Base-by-base conservation (phyloP, 2,329 filamentous ascomycete genomes). In the Clonostachys rosea region DNA sequence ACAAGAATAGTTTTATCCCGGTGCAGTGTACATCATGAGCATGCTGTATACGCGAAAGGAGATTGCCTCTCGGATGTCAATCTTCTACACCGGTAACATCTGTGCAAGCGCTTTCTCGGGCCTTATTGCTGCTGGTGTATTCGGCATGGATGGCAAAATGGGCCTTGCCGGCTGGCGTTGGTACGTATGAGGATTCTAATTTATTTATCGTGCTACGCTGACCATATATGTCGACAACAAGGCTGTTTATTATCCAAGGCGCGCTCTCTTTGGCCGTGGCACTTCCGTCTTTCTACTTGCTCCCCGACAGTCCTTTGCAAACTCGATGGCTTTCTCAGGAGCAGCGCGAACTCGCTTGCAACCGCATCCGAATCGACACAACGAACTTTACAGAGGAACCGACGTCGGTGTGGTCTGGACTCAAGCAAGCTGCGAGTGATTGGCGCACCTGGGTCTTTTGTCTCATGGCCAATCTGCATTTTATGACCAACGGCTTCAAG, bases 211-310 rank as follows among this genome's bases (percentile, higher is more conserved):
- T 4, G 8, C 10, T 3, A 30, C 9, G 24, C 24, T 30, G 24
- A 30, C 24, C 8, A 30, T 8, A 30, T 30, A 10, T 50, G 41
- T 42, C 14, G 9, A 20, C 16, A 11, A 16, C 46, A 47, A 58
- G 24, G 24, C 69, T 87, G 0, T 87, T 87, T 59, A 84, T 87
- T 43, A 78, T 87, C 7, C 83, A 87, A 59, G 84, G 84, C 13
- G 68, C 71, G 2, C 71, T 63, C 11, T 61, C 60, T 2, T 57
- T 62, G 9, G 49, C 59, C 12, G 52, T 61, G 8, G 59, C 59
- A 8, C 34, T 63, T 8, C 7, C 44, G 1, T 57, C 59, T 5
- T 64, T 54, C 47, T 64, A 62, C 24, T 17, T 62, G 24, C 55
- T 64, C 2, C 61, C 61, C 2, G 60, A 62, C 11, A 73, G 42